Conservation (phyloP, 2,329 filamentous ascomycete species). For the Penicillium janthinellum region DNA sequence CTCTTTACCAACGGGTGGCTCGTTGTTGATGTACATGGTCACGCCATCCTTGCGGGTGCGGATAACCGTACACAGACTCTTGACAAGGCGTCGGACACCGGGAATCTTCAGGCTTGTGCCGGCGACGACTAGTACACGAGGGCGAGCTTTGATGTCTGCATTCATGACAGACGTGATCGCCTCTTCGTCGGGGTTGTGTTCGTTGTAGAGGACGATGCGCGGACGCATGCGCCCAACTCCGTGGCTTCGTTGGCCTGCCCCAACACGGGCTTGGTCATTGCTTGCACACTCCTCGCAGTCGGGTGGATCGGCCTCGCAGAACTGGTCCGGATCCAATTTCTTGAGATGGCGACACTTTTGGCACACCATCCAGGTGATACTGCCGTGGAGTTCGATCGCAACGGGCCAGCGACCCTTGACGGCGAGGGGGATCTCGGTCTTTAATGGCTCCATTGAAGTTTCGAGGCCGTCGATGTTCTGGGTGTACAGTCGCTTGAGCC, state of each 20-base stretch:
- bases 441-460: slow-evolving; percentile 75
- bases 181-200: slow-evolving; percentile 93
- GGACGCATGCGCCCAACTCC: slow-evolving; percentile 88
- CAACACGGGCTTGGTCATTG: slow-evolving; percentile 74
- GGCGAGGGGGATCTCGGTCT: slow-evolving; percentile 78
- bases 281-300: slow-evolving; percentile 74
- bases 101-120: slow-evolving; percentile 95
- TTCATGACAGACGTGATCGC: slow-evolving; percentile 90
- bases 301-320: slow-evolving; percentile 81
- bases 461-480: slow-evolving; percentile 98
- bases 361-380: slow-evolving; percentile 94
- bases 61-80: slow-evolving; percentile 87
- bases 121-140: slow-evolving; percentile 91
- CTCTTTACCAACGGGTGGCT: slow-evolving; percentile 77
- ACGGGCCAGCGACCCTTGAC: slow-evolving; percentile 88
- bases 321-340: slow-evolving; percentile 75
- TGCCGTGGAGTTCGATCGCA: slow-evolving; percentile 91
- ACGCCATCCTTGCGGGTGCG: slow-evolving; percentile 75
- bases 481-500: slow-evolving; percentile 86
- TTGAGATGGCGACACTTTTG: slow-evolving; percentile 82
- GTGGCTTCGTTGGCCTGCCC: slow-evolving; percentile 84
- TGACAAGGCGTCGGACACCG: slow-evolving; percentile 83
- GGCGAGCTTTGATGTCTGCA: slow-evolving; percentile 79
- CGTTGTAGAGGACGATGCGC: slow-evolving; percentile 95
- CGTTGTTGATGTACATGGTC: slow-evolving; percentile 92